Percentiles rank a stretch among this genome's conserved stretches.
Evolutionary conservation across 805 yeast species (phyloP).

Genomic region (Kuraishia molischiana): DNA sequence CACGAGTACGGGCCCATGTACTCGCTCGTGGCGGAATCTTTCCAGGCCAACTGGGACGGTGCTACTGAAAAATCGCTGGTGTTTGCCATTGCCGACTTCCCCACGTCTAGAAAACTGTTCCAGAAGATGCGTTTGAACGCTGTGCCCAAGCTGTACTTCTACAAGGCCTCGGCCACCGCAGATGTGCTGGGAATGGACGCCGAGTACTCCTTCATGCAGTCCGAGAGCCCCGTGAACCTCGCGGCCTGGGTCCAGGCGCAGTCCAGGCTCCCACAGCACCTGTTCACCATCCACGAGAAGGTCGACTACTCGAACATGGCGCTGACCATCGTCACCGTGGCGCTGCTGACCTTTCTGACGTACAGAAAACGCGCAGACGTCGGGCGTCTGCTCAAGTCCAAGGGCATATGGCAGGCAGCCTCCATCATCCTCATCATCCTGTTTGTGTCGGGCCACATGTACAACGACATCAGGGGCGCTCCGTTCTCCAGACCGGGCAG

Average conservation of each 20-base stretch:
- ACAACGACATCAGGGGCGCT: conserved; percentile 70
- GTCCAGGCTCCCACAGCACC: conserved; percentile 19
- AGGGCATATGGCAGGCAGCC: conserved; percentile 62
- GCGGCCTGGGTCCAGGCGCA: conserved; percentile 22
- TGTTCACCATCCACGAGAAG: conserved; percentile 28
- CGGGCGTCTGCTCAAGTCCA: conserved; percentile 32
- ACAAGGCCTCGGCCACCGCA: conserved; percentile 20
- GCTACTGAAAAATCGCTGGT: conserved; percentile 37
- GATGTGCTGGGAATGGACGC: conserved; percentile 18
- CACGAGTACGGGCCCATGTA: conserved; percentile 56
- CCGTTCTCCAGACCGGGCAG: conserved; percentile 44
- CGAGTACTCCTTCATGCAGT: conserved; percentile 37
- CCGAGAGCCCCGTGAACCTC: conserved; percentile 23
- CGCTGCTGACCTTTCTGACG: conserved; percentile 20
- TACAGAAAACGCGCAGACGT: conserved; percentile 24
- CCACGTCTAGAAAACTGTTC: conserved; percentile 43
- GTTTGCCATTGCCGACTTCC: conserved; percentile 70
- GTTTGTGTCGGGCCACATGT: conserved; percentile 89
- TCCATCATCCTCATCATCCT: conserved; percentile 56
- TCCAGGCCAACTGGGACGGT: conserved; percentile 32
- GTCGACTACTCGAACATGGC: conserved; percentile 28
- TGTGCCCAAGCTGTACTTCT: conserved; percentile 71
- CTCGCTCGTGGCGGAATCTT: conserved; percentile 51
- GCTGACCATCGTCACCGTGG: conserved; percentile 23
- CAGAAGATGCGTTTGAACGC: conserved; percentile 45